Conservation (phyloP, 2,329 filamentous ascomycete species). For the Xylaria sp. region DNA sequence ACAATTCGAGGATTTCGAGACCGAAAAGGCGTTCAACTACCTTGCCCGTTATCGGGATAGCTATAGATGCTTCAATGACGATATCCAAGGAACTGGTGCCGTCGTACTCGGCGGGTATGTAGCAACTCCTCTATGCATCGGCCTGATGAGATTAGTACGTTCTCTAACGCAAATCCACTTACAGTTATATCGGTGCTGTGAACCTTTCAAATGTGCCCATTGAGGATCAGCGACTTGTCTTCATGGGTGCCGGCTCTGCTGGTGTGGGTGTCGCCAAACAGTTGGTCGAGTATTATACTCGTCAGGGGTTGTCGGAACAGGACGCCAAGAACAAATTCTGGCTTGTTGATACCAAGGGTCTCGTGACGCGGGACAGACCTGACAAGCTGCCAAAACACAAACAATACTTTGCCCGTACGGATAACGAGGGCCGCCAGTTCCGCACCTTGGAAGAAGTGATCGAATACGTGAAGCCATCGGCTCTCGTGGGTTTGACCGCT, state of each 20-base stretch:
- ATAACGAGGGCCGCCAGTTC: slow-evolving; percentile 64
- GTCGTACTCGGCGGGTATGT: slow-evolving; percentile 79
- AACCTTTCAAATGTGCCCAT: slow-evolving; percentile 80
- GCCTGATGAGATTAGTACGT: not conserved
- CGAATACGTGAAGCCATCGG: slow-evolving; percentile 90
- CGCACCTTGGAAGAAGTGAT: slow-evolving; percentile 84
- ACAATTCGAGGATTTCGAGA: slow-evolving; percentile 98
- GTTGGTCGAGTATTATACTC: slow-evolving; percentile 94
- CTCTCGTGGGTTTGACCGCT: slow-evolving; percentile 88
- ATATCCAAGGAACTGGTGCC: slow-evolving; percentile 94
- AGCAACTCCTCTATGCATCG: not conserved
- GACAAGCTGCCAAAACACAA: slow-evolving; percentile 92
- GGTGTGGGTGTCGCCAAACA: slow-evolving; percentile 98
- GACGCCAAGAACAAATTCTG: slow-evolving; percentile 89
- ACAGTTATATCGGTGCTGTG: slow-evolving; percentile 60
- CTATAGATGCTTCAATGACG: slow-evolving; percentile 97
- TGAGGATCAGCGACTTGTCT: slow-evolving; percentile 89
- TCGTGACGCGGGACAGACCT: slow-evolving; percentile 87
- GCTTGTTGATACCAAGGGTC: slow-evolving; percentile 93
- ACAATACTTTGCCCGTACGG: slow-evolving; percentile 61
- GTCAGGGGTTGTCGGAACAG: slow-evolving; percentile 81
- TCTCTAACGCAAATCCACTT: slow-evolving; percentile 16
- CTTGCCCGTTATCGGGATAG: slow-evolving; percentile 81
- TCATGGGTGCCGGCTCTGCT: slow-evolving; percentile 91
- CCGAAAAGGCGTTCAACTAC: slow-evolving; percentile 83